Conservation (phyloP, 306 rosid genomes). For the cucumber (Cucumis sativus) region Cucumber_9930_V3 NC_026660.2:19726001-19726500, state of each 20-base stretch:
- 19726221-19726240: not conserved
- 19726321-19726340: slow-evolving; percentile 49
- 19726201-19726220: not conserved
- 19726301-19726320: slow-evolving; percentile 51
- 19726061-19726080: not conserved
- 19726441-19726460: not conserved
- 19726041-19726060: not conserved
- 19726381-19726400: slow-evolving; percentile 24
- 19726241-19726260: slow-evolving; percentile 32
- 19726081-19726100: not conserved
- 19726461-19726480: not conserved
- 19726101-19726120: not conserved
- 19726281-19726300: slow-evolving; percentile 51
- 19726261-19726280: slow-evolving; percentile 42
- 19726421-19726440: not conserved
- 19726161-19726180: not conserved
- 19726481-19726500: too few species aligned
- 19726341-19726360: slow-evolving; percentile 40
- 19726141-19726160: too few species aligned
- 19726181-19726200: not conserved
- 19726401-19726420: not conserved
- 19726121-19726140: not conserved
- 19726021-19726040: not conserved
- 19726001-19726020: not conserved
- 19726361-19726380: slow-evolving; percentile 48